Evolutionary conservation across 179 eudicot species (phyloP), one percentile per base, ranked within the genome.

Genomic region (Silene coronaria): DNA sequence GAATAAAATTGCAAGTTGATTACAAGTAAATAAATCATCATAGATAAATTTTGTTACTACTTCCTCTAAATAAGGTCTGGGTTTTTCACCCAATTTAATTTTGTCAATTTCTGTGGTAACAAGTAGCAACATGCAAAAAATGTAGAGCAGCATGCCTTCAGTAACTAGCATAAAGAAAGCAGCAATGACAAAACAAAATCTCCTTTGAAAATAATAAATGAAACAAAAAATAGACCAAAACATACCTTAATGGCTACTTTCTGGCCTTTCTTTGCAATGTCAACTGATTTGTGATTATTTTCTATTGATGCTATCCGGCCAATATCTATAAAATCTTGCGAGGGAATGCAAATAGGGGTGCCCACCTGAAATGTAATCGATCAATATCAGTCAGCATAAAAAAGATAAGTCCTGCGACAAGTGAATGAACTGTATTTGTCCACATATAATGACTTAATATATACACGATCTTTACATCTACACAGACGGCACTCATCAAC

Each of bases 201-300:
- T 53, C 21, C 58, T 53, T 16, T 1, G 17, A 66, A 13, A 14
- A n/a, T 1, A 12, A 27, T 27, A 1, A 64, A 64, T 6, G 8
- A 34, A 34, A 34, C 26, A 26, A 21, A 67, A 32, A 34, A 8
- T 77, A 69, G 88, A 92, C 98, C 97, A 67, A 32, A 34, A 8
- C 78, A 69, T 90, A 92, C 98, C 97, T 94, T 94, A 24, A 94
- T 86, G 68, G 98, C 93, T 75, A 92, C 92, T 84, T 88, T 80
- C 74, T 86, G 91, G 61, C 94, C 94, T 80, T 92, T 92, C 87
- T 86, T 92, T 26, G 98, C 97, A 71, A 62, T 72, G 66, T 89
- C 96, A 79, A 94, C 92, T 12, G 91, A 81, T 79, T 89, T 90
- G 78, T 90, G 88, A 76, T 92, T 89, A 68, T 86, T 88, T 80